A percentile compares a stretch with the other conserved stretches of the same genome.
Evolutionary conservation across 371 early-diverging fungal genomes (phyloP).

Genomic region (Basidiobolus meristosporus): DNA sequence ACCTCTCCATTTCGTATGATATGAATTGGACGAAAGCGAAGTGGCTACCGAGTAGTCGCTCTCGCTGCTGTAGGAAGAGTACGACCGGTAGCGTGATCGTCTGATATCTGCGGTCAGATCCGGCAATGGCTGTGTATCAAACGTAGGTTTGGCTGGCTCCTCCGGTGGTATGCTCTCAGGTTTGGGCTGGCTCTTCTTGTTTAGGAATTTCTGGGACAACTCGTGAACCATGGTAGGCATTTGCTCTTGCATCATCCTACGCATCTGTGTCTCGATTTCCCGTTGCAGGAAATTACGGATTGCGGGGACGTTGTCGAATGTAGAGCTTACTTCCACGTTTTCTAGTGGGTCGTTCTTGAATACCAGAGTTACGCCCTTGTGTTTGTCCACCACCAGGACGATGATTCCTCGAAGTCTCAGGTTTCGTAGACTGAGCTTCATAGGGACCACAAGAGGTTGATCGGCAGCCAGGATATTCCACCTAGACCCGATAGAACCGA

Average conservation of each 20-base stretch:
- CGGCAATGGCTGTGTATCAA: background rate
- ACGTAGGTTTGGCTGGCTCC: background rate
- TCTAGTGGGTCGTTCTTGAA: conserved; percentile 95
- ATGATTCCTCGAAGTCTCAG: conserved; percentile 79
- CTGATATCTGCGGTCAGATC: background rate
- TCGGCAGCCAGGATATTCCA: conserved; percentile 70
- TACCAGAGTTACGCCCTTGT: conserved; percentile 81
- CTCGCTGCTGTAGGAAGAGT: background rate
- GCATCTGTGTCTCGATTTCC: conserved; percentile 77
- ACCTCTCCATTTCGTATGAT: too few relatives aligned
- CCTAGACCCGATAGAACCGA: conserved; percentile 21
- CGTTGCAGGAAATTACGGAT: conserved; percentile 73
- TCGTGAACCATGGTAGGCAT: conserved; percentile 84
- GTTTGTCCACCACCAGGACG: conserved; percentile 79
- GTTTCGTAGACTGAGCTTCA: conserved; percentile 78
- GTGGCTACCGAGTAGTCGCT: background rate
- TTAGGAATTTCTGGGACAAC: conserved; percentile 37
- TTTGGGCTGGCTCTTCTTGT: conserved; percentile 9
- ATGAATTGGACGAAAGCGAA: background rate
- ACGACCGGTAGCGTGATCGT: background rate
- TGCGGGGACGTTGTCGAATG: conserved; percentile 78
- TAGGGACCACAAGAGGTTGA: conserved; percentile 85
- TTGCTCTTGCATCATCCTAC: conserved; percentile 80
- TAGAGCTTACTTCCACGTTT: conserved; percentile 75
- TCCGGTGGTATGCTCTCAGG: conserved; percentile 5